A percentile compares a stretch with the other conserved stretches of the same genome.
phyloP scores from a whole-genome alignment of 352 stramenopile species.

The Vaucheria bursata region DNA sequence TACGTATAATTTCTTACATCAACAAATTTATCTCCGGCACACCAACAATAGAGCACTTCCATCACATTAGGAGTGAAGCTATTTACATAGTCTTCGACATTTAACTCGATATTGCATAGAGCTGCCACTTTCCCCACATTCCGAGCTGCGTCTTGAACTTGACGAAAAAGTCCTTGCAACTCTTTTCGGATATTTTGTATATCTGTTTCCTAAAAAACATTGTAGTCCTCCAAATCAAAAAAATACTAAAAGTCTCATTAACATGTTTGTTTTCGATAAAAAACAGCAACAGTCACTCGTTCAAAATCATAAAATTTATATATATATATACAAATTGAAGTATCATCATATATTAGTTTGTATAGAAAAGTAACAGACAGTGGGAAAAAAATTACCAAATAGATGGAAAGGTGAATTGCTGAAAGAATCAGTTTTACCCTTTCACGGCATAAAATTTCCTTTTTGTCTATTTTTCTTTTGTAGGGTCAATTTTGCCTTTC shows the following conservation, averaged over 20 bases:
- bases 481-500: background rate
- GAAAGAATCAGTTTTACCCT: no score
- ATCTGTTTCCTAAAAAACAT: slow-evolving; percentile 17
- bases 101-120: slow-evolving; percentile 81
- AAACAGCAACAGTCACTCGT: no score
- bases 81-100: slow-evolving; percentile 94
- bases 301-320: no score
- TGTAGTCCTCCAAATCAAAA: no score
- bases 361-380: no score
- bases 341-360: no score
- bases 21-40: slow-evolving; percentile 93
- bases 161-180: slow-evolving; percentile 74
- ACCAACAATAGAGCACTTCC: slow-evolving; percentile 93
- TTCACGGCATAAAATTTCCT: background rate
- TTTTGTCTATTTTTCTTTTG: background rate
- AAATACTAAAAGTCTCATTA: no score
- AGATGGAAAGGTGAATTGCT: no score
- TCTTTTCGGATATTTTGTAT: slow-evolving; percentile 39
- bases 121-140: slow-evolving; percentile 57
- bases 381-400: no score
- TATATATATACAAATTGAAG: no score
- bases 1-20: no score
- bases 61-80: slow-evolving; percentile 95
- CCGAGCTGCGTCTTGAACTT: slow-evolving; percentile 82
- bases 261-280: no score